Evolutionary conservation across 805 yeast species (phyloP), one percentile per base, ranked within the genome.

Genomic region (Maudiozyma saulgeensis): DNA sequence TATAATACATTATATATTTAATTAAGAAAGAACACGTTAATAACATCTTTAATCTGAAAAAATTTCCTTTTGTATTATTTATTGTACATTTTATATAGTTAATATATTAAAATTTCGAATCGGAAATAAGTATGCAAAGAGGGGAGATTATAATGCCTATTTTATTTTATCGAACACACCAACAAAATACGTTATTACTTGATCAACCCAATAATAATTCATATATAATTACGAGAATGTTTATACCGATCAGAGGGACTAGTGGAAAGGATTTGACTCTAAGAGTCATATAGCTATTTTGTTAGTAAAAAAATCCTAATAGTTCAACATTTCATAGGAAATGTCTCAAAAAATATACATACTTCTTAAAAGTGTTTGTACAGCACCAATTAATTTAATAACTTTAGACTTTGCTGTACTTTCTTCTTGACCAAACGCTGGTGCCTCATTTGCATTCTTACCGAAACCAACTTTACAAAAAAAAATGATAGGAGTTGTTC

Each of bases 341-440:
- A 8, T 28, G 2, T 11, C 6, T 11, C 32, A 28, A 28, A 28
- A 9, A 11, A 28, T 13, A 38, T 51, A 70, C 78, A 61, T 70
- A 74, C 78, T 77, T 59, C 95, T 74, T 72, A 84, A 73, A 49
- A 86, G 74, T 2, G 93, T 87, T 53, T 91, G 78, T 11, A 82
- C 78, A 6, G 95, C 89, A 35, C 83, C 74, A 40, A 86, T 83
- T 51, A 86, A 72, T 52, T 80, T 78, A 37, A 86, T 72, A 41
- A 84, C 66, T 56, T 82, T 78, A 6, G 77, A 66, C 60, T 80
- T 82, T 8, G 86, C 73, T 7, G 80, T 67, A 42, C 68, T 69
- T 39, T 74, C 77, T 26, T 68, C 68, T 31, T 69, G 70, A 7
- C 73, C 82, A 60, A 77, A 79, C 2, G 72, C 74, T 25, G 67